These are phyloP conservation scores for Chaetomium sp. DNA, from an alignment of 2,329 filamentous ascomycete genomes.

Conservation along the genomic window DNA sequence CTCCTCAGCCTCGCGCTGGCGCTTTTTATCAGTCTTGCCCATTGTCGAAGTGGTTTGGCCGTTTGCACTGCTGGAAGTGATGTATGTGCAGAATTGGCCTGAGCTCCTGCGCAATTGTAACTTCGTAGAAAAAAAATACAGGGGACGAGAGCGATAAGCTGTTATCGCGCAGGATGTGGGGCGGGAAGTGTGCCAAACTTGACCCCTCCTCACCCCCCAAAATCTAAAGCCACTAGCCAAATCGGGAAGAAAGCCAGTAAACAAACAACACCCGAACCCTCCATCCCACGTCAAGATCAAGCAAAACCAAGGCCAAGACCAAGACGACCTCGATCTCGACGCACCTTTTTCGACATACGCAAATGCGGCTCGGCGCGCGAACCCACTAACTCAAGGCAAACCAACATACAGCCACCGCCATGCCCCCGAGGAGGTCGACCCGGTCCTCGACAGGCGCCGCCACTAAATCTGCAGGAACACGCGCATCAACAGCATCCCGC, in stretches of 20 bases:
- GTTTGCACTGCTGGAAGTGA: not conserved
- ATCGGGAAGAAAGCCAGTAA: constrained; percentile 30
- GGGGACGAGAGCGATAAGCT: constrained; percentile 8
- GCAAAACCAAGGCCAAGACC: not conserved
- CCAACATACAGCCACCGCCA: constrained; percentile 36
- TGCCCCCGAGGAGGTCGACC: constrained; percentile 54
- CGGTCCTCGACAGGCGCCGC: constrained; percentile 43
- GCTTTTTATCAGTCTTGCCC: constrained; percentile 38
- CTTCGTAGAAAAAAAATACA: constrained; percentile 27
- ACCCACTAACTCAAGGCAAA: not conserved
- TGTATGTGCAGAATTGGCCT: constrained; percentile 7
- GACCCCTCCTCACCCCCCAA: constrained; percentile 24
- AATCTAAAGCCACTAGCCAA: constrained; percentile 25
- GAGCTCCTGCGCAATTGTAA: constrained; percentile 21
- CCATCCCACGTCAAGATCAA: not conserved
- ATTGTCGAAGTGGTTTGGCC: constrained; percentile 17
- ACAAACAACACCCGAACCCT: constrained; percentile 31
- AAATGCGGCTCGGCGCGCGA: not conserved
- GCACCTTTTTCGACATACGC: not conserved
- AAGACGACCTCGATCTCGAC: not conserved
- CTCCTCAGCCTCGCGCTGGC: constrained; percentile 42
- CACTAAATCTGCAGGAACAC: constrained; percentile 39
- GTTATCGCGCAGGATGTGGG: constrained; percentile 25
- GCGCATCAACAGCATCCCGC: constrained; percentile 52
- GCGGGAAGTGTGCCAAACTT: not conserved